Conservation (phyloP, 371 early-diverging fungal species). For the Homolaphlyctis polyrhiza region DNA sequence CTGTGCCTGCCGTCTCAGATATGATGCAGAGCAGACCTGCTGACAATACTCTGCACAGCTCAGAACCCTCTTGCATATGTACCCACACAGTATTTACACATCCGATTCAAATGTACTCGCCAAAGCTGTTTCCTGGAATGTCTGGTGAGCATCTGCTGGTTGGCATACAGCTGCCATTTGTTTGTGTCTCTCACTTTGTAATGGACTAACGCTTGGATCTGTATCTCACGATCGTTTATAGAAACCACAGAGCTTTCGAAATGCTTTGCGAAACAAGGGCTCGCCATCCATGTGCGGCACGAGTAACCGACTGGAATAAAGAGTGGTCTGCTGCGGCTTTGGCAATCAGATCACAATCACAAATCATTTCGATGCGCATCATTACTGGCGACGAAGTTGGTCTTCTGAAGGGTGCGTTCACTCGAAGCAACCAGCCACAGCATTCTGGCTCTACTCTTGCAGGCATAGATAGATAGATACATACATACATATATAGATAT, state of each 20-base stretch:
- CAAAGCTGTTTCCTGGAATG: slow-evolving; percentile 65
- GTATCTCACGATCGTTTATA: neutral
- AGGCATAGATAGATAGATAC: neutral
- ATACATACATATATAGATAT: neutral
- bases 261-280: slow-evolving; percentile 65
- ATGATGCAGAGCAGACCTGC: neutral
- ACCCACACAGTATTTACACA: slow-evolving; percentile 32
- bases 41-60: neutral
- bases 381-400: neutral
- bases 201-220: neutral
- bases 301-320: slow-evolving; percentile 9
- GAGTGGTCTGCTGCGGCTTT: neutral
- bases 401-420: slow-evolving; percentile 1
- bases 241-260: slow-evolving; percentile 57
- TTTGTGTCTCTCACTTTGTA: neutral
- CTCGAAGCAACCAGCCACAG: too few species aligned
- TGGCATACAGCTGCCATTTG: neutral
- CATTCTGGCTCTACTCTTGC: neutral
- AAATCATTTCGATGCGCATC: slow-evolving; percentile 5
- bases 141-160: slow-evolving; percentile 54
- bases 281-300: slow-evolving; percentile 62
- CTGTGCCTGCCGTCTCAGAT: neutral
- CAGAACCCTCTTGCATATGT: neutral
- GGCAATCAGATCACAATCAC: neutral
- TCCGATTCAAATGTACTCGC: slow-evolving; percentile 54